Percentiles rank a stretch among this genome's conserved stretches.
phyloP scores from a whole-genome alignment of 768 basidiomycete species.

The Phanerodontia chrysosporium region DNA sequence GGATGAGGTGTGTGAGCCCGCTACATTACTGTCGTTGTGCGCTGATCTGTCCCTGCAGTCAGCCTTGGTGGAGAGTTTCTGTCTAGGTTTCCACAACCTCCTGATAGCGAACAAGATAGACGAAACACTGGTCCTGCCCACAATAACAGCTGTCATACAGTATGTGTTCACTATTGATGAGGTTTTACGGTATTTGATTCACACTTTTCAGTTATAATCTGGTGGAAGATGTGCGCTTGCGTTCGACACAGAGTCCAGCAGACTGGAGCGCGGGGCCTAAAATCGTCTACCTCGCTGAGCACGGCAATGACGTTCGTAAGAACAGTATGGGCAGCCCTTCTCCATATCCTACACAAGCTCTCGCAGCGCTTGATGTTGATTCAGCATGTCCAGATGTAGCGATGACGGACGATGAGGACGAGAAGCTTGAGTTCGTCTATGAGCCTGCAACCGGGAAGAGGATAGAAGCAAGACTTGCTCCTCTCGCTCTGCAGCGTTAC shows the following conservation, averaged over 20 bases:
- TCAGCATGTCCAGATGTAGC: no score
- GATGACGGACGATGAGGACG: background rate
- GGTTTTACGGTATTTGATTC: background rate
- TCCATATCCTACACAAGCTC: background rate
- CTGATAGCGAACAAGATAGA: constrained; percentile 54
- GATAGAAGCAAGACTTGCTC: constrained; percentile 56
- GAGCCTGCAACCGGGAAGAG: constrained; percentile 58
- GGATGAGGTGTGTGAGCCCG: background rate
- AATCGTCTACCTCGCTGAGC: constrained; percentile 61
- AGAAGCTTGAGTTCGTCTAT: background rate
- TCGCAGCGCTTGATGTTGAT: no score
- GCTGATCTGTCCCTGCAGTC: no score
- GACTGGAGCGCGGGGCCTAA: constrained; percentile 39
- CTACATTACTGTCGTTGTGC: no score
- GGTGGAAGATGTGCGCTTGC: constrained; percentile 53
- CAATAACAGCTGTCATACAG: constrained; percentile 59
- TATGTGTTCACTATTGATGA: constrained; percentile 25
- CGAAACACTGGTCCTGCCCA: constrained; percentile 59
- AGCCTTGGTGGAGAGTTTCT: constrained; percentile 47
- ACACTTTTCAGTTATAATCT: constrained; percentile 46
- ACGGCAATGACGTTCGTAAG: constrained; percentile 51
- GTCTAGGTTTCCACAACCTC: constrained; percentile 55
- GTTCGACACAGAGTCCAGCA: constrained; percentile 45
- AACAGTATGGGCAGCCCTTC: constrained; percentile 34
- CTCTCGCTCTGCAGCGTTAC: constrained; percentile 46